phyloP scores from a whole-genome alignment of 106 monocot genomes.

The Dioscorea zingiberensis region DNA sequence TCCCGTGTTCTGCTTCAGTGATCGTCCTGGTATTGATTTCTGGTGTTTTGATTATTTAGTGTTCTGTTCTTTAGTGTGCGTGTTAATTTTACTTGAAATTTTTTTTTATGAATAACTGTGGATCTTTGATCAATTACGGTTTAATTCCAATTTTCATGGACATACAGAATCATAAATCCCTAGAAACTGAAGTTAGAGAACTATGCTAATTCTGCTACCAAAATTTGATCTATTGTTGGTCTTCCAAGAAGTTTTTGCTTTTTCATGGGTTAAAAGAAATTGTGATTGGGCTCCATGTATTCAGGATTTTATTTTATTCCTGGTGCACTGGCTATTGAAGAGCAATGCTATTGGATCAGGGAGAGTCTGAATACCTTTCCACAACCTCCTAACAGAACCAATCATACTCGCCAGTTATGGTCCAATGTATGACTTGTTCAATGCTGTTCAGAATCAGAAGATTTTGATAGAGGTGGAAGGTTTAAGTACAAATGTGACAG shows the following conservation, averaged over 20 bases:
- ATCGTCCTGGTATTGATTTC: slow-evolving; percentile 30
- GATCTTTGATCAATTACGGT: not conserved
- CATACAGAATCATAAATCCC: not conserved
- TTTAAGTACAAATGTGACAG: slow-evolving; percentile 5
- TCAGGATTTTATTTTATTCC: slow-evolving; percentile 97
- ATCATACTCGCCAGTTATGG: slow-evolving; percentile 72
- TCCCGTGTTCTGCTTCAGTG: slow-evolving; percentile 68
- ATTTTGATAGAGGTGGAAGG: slow-evolving; percentile 35
- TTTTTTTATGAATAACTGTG: not conserved
- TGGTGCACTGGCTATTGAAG: slow-evolving; percentile 59
- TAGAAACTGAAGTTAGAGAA: no score
- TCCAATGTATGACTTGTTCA: slow-evolving; percentile 49
- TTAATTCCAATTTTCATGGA: not conserved
- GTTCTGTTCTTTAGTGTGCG: no score
- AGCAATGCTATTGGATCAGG: slow-evolving; percentile 73
- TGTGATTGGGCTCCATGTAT: not conserved
- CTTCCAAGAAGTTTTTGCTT: not conserved
- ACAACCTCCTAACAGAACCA: slow-evolving; percentile 94
- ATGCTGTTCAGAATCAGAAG: slow-evolving; percentile 43
- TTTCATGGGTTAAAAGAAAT: no score
- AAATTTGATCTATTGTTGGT: not conserved
- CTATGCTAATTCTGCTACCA: no score
- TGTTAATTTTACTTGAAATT: not conserved
- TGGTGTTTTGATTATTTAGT: not conserved
- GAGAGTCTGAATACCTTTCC: slow-evolving; percentile 76